Conservation (phyloP, 2,329 filamentous ascomycete genomes). For the Madurella mycetomatis region DNA sequence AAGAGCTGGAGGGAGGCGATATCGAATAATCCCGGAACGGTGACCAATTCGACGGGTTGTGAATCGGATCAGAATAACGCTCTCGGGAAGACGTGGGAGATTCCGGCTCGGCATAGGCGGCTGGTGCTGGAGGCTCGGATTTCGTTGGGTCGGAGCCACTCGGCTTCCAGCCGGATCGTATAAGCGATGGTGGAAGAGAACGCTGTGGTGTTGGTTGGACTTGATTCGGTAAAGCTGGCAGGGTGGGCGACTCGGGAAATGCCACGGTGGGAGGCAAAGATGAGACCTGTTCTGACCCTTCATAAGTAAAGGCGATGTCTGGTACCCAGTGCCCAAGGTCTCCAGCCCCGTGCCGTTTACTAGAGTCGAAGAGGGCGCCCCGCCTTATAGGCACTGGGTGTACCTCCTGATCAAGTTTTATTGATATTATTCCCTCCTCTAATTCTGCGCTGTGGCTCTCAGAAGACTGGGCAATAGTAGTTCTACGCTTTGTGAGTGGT, state of each 20-base stretch:
- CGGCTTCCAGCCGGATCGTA: constrained; percentile 4
- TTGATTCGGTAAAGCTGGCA: neutral
- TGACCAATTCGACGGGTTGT: neutral
- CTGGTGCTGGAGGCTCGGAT: constrained; percentile 4
- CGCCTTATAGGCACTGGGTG: too few species aligned
- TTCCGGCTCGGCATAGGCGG: neutral
- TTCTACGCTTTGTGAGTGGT: too few species aligned
- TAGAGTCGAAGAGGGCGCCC: too few species aligned
- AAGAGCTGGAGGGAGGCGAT: neutral
- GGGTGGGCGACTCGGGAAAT: constrained; percentile 6
- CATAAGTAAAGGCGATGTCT: too few species aligned
- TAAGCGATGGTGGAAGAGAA: constrained; percentile 4
- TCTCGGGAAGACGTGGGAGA: neutral
- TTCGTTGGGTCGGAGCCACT: constrained; percentile 1
- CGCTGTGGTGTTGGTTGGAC: neutral
- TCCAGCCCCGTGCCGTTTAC: too few species aligned
- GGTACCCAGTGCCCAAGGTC: too few species aligned
- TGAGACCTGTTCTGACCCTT: too few species aligned
- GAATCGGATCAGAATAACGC: neutral
- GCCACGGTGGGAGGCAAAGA: neutral
- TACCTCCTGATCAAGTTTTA: too few species aligned
- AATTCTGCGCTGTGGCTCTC: too few species aligned
- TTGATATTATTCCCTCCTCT: too few species aligned
- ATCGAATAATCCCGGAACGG: too few species aligned
- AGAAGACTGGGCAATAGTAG: too few species aligned